Evolutionary conservation across 345 rosid genomes (phyloP), one percentile per base, ranked within the genome.

Genomic region (Dipteronia sinensis): DNA sequence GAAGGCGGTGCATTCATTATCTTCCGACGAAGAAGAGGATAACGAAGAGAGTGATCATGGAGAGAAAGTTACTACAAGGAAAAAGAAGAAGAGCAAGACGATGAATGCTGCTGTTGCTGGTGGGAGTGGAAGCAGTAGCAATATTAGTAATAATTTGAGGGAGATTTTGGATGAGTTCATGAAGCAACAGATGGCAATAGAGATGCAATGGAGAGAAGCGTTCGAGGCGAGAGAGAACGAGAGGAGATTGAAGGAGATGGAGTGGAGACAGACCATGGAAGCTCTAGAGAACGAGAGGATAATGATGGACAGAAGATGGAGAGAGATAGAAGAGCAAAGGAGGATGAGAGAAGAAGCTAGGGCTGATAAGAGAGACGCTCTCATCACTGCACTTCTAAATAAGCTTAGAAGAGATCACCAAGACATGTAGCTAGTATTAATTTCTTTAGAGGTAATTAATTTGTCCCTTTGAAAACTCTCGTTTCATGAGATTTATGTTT

Each of bases 281-380:
- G 92, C 87, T 0, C 66, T 96, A 20, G 99, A 96, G 86, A 94
- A 91, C 10, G 98, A 94, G 83, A 90, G 98, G 90, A 72, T 89
- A 22, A 86, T 90, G 83, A 82, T 91, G 83, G 99, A 96, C 51
- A 89, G 91, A 75, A 82, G 89, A 72, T 96, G 98, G 97, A 89
- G 93, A 81, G 98, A 96, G 71, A 86, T 88, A 82, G 99, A 94
- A 69, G 99, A 96, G 78, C 95, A 96, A 86, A 89, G 99, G 72
- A 88, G 92, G 46, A 59, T 83, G 49, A 91, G 98, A 76, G 98
- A 94, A 67, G 99, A 96, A 76, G 91, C 89, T 88, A 88, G 98
- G 90, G 98, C 99, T 76, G 97, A 94, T 82, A 96, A 88, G 77
- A 90, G 98, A 77, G 99, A 96, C 65, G 86, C 89, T 16, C 94